Evolutionary conservation across 176 grass and related monocot species (phyloP), one percentile per base, ranked within the genome.

Genomic region (Musa beccarii): DNA sequence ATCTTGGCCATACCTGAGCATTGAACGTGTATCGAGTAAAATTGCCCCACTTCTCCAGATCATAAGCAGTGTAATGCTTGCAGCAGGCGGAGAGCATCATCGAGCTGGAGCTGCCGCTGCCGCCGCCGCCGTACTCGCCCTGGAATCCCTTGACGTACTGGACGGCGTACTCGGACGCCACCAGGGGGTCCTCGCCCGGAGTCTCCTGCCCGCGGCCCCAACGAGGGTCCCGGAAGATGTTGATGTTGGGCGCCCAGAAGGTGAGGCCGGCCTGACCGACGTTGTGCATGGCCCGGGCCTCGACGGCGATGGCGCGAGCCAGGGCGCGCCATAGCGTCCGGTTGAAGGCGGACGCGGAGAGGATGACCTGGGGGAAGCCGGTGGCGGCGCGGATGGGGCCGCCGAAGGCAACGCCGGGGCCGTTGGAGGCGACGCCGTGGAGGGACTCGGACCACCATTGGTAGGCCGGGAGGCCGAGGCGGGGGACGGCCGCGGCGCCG

Each of bases 381-480:
- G 90, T 97, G 51, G 90, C 88, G 2, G 80, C 77, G 77, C 71
- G 87, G 79, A 97, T 83, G 75, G 90, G 83, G 63, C 90, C 90
- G 75, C 70, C 83, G 82, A 93, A 89, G 66, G 77, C 72, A 80
- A 97, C 88, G 54, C 90, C 90, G 16, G 93, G 88, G 8, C 90
- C 90, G 73, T 97, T 93, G 81, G 87, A 49, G 8, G 84, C 82
- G 79, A 98, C 54, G 49, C 95, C 95, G 54, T 98, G 95, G 51
- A 98, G 95, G n/a, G 95, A 88, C 84, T 93, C 95, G 11, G 95
- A 93, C 95, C 95, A 93, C 95, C 94, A 98, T 76, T 98, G 43
- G 86, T 79, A 98, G 7, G 88, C 75, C 50, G 94, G 90, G 15
- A 97, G n/a, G 66, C 86, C 90, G 43, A 97, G 94, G 51, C 90